Base-by-base conservation (phyloP, 352 stramenopile species). In the Hyaloperonospora brassicae region DNA sequence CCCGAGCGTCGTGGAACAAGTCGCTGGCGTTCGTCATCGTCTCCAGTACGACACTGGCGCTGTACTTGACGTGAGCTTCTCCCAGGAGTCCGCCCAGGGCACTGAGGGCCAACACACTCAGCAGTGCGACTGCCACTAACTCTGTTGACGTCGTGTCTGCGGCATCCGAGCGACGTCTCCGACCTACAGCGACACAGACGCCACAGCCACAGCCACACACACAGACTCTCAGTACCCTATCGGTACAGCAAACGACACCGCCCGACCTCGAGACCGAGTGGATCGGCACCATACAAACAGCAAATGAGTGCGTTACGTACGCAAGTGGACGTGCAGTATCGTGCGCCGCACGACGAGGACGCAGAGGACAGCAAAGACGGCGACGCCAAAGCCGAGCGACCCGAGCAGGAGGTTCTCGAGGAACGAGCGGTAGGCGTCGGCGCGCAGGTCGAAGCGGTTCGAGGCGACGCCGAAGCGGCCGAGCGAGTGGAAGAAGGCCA, bases 11-110 rank as follows among this genome's bases (percentile, higher is more conserved):
- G 21, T 63, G 51, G 39, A 92, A 89, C 40, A 72, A 55, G 27
- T 72, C 42, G 40, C 76, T 89, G 2, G 68, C 72, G 55, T 92
- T 92, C 36, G 65, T 71, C 79, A 92, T 87, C 17, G 77, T 81
- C 47, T 86, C 69, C 38, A 71, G 67, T 50, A 89, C 68, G 27
- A 87, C 67, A 8, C 80, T 70, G n/a, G 79, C 74, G 48, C 79
- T 88, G 73, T 92, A 92, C 62, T 92, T 79, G 25, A 89, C 77
- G 47, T 92, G 81, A 25, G 76, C 81, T 59, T 89, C 79, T 46
- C 79, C 81, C 27, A 92, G 56, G 12, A 92, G 62, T 9, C 81
- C 81, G 7, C 75, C 77, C 9, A 92, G 57, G 10, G 81, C 71
- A 36, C 73, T 87, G 47, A 92, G 73, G 6, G 81, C 81, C 40